Evolutionary conservation across 1,139 yeast species (phyloP), one percentile per base, ranked within the genome.

Genomic region (Wickerhamiella infanticola): DNA sequence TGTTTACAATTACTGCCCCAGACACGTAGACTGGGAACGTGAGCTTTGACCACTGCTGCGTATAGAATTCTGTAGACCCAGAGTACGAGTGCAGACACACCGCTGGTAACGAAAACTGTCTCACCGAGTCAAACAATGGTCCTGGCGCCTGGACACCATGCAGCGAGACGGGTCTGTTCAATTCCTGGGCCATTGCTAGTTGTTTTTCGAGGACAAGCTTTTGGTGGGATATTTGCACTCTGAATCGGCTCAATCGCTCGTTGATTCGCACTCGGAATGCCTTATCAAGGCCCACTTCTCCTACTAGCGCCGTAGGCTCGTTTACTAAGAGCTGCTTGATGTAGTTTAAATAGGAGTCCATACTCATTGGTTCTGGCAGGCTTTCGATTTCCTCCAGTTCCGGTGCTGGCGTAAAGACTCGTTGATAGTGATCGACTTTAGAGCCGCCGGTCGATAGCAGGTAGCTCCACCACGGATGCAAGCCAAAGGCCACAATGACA

Each of bases 381-480:
- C 52, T 53, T 0, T 58, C 58, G 0, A 81, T 54, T 27, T 82
- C 58, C 23, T 68, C 72, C 0, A 58, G 59, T 1, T 52, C 48
- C 0, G 68, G 64, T 24, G 49, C 51, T n/a, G 79, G 75, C 5
- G 49, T 47, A 43, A 81, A 60, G 0, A 84, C 75, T 0, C 51
- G 29, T 2, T 50, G 45, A 58, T 86, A 90, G 61, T 86, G 96
- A 4, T 53, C 61, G 13, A 43, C 24, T 57, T 56, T 68, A 46
- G 25, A 50, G 48, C 36, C 50, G 0, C 54, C 60, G 5, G 62
- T 53, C 7, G 74, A 65, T 51, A 77, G 79, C 31, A 79, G 55
- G 61, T 88, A 94, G 2, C 77, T 64, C 57, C 74, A 85, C 96
- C 96, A 88, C 0, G 97, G 97, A 60, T 90, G 97, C 3, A 84